phyloP scores from a whole-genome alignment of 2,329 filamentous ascomycete genomes.

The Penicillium sp. region DNA sequence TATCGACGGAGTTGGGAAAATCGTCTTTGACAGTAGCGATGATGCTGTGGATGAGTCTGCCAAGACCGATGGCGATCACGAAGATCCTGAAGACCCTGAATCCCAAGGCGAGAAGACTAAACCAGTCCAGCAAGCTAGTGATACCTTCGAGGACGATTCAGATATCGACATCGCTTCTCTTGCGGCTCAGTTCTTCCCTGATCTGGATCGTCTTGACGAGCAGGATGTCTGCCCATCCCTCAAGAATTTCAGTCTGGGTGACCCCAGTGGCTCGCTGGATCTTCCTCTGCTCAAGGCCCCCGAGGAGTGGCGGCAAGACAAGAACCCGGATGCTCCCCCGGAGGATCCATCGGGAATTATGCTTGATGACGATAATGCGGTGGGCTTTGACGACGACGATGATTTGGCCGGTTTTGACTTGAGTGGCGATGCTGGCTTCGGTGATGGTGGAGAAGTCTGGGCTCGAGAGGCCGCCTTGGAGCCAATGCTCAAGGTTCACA shows the following conservation, averaged over 20 bases:
- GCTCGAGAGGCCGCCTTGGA: conserved; percentile 83
- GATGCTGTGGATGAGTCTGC: conserved; percentile 61
- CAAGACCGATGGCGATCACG: conserved; percentile 35
- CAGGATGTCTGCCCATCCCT: conserved; percentile 94
- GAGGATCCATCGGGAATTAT: conserved; percentile 75
- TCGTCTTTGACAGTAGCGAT: conserved; percentile 98
- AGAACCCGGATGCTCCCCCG: conserved; percentile 54
- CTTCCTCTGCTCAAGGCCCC: conserved; percentile 88
- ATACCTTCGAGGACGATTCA: conserved; percentile 52
- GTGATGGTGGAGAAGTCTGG: conserved; percentile 95
- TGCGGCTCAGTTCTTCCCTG: conserved; percentile 79
- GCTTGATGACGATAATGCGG: conserved; percentile 80
- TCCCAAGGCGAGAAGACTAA: conserved; percentile 46
- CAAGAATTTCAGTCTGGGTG: conserved; percentile 88
- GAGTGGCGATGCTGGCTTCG: conserved; percentile 74
- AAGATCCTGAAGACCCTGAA: conserved; percentile 42
- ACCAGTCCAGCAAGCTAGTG: conserved; percentile 32
- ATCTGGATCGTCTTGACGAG: conserved; percentile 71
- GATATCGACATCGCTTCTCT: conserved; percentile 78
- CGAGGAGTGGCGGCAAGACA: conserved; percentile 77
- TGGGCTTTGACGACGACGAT: conserved; percentile 80
- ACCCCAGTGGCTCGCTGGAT: conserved; percentile 78
- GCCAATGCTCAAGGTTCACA: conserved; percentile 77
- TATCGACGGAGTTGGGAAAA: conserved; percentile 86
- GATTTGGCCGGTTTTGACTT: conserved; percentile 70